phyloP scores from a whole-genome alignment of 176 grass and related monocot species.

The Musa beccarii region DNA sequence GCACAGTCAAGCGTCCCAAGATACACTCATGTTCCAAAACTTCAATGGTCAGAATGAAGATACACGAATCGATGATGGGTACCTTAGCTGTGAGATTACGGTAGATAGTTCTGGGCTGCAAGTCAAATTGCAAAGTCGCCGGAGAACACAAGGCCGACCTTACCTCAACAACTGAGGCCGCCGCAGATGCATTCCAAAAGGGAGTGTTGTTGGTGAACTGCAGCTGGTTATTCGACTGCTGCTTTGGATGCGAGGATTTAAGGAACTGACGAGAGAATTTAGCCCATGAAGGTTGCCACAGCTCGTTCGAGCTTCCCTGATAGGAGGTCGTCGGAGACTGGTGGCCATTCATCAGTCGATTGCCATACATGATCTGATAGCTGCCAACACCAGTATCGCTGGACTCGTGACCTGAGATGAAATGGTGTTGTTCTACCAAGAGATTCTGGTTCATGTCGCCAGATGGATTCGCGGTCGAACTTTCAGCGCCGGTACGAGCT shows the following conservation, averaged over 20 bases:
- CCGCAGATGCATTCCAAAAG: slow-evolving; percentile 21
- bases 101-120: slow-evolving; percentile 1
- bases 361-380: slow-evolving; percentile 18
- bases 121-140: slow-evolving; percentile 14
- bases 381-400: slow-evolving; percentile 7
- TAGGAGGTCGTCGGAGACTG: not conserved
- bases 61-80: not conserved
- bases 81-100: slow-evolving; percentile 30
- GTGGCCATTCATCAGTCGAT: not conserved
- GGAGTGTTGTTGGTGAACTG: slow-evolving; percentile 31
- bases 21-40: not conserved
- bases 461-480: slow-evolving; percentile 12
- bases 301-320: slow-evolving; percentile 4
- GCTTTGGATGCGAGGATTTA: slow-evolving; percentile 22
- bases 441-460: slow-evolving; percentile 22
- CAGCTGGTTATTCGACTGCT: slow-evolving; percentile 27
- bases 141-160: slow-evolving; percentile 7
- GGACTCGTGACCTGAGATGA: slow-evolving; percentile 1
- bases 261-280: slow-evolving; percentile 14
- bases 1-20: not conserved
- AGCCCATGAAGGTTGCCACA: slow-evolving; percentile 26
- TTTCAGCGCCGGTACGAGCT: slow-evolving; percentile 2
- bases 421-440: slow-evolving; percentile 22
- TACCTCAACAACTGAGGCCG: not conserved
- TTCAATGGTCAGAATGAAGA: not conserved